A percentile compares a stretch with the other conserved stretches of the same genome.
Evolutionary conservation across 1,139 yeast species (phyloP).

Genomic region (Taphrina deformans): DNA sequence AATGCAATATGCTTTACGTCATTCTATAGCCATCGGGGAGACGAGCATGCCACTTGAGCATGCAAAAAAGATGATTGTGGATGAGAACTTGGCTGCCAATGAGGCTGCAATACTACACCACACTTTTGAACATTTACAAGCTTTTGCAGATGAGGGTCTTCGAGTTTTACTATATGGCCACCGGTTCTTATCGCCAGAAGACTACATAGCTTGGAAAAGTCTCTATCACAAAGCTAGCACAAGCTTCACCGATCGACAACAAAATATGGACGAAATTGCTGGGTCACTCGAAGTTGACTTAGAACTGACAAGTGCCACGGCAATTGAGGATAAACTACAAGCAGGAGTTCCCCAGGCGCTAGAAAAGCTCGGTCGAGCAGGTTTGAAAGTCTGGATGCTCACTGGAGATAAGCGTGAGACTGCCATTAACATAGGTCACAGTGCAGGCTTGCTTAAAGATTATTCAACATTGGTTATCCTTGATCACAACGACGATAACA

Average conservation of each 20-base stretch:
- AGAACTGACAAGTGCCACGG: conserved; percentile 84
- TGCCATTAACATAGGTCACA: conserved; percentile 93
- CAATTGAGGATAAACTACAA: conserved; percentile 94
- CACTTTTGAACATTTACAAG: conserved; percentile 87
- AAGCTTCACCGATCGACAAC: conserved; percentile 65
- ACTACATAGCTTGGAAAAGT: conserved; percentile 65
- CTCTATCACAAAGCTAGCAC: conserved; percentile 76
- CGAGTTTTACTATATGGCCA: conserved; percentile 83
- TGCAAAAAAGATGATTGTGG: conserved; percentile 48
- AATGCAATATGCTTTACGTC: conserved; percentile 27
- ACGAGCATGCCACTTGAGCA: conserved; percentile 14
- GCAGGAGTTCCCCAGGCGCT: conserved; percentile 94
- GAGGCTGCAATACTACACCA: conserved; percentile 78
- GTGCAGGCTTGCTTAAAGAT: conserved; percentile 89
- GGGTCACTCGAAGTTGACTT: conserved; percentile 65
- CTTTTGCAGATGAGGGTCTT: conserved; percentile 90
- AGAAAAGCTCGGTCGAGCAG: conserved; percentile 87
- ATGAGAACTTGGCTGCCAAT: conserved; percentile 63
- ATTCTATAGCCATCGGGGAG: conserved; percentile 36
- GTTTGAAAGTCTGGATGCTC: conserved; percentile 94
- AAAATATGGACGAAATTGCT: conserved; percentile 70
- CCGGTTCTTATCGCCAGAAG: conserved; percentile 63
- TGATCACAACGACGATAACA: conserved; percentile 53
- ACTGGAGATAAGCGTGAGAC: conserved; percentile 98
- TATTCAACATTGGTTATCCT: conserved; percentile 84